Conservation (phyloP, 106 monocot species). For the Phalaenopsis equestris region DNA sequence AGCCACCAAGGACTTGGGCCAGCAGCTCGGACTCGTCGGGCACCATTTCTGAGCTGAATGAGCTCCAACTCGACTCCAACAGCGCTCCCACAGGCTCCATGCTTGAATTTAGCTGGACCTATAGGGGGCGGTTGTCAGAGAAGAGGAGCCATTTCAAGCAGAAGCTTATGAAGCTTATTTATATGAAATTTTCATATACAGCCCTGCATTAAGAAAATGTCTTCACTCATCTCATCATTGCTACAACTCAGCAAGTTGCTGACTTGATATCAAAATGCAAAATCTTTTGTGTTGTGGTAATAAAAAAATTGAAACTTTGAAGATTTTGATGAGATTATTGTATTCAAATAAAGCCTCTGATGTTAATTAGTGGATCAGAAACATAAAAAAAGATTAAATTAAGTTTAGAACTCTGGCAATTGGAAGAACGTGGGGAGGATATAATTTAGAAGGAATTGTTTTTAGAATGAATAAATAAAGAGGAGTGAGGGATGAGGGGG, state of each 20-base stretch:
- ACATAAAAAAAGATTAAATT: background rate
- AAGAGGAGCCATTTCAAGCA: background rate
- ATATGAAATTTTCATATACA: background rate
- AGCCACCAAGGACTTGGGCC: constrained; percentile 26
- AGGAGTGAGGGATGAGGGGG: background rate
- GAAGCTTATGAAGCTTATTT: background rate
- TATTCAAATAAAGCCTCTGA: background rate
- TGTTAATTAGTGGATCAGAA: background rate
- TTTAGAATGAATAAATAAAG: background rate
- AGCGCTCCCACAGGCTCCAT: constrained; percentile 16
- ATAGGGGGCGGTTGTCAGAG: background rate
- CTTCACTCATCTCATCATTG: background rate
- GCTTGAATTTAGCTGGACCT: background rate
- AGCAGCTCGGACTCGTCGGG: constrained; percentile 33
- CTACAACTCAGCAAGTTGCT: background rate
- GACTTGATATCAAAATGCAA: background rate
- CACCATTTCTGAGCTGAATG: constrained; percentile 13
- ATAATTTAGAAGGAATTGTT: background rate
- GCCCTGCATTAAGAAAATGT: background rate
- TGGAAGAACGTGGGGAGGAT: constrained; percentile 5
- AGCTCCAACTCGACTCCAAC: constrained; percentile 26
- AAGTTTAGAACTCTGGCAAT: constrained; percentile 1
- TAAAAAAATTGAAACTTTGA: background rate
- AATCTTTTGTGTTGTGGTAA: background rate
- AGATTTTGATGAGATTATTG: background rate